phyloP scores from a whole-genome alignment of 2,329 filamentous ascomycete genomes.

The Cryphonectria japonica region DNA sequence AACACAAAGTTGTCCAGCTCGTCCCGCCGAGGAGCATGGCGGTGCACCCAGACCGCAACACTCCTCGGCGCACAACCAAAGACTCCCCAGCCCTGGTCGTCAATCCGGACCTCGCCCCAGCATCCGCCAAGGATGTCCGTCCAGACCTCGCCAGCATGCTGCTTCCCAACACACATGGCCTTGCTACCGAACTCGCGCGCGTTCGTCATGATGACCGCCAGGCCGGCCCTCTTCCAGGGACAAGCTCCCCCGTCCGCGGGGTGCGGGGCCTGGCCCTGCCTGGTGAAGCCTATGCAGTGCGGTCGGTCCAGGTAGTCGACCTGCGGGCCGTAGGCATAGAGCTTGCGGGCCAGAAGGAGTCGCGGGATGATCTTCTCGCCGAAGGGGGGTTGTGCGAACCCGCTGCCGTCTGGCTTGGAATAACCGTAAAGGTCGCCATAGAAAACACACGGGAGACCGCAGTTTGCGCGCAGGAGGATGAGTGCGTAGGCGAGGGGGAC shows the following conservation, averaged over 20 bases:
- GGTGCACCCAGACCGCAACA: slow-evolving; percentile 65
- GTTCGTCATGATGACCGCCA: slow-evolving; percentile 62
- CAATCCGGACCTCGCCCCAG: slow-evolving; percentile 60
- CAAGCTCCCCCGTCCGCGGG: slow-evolving; percentile 40
- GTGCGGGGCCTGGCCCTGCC: slow-evolving; percentile 48
- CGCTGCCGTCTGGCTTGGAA: slow-evolving; percentile 48
- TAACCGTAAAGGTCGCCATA: slow-evolving; percentile 73
- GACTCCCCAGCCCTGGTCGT: slow-evolving; percentile 58
- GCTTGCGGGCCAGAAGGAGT: slow-evolving; percentile 63
- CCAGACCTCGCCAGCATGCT: slow-evolving; percentile 64
- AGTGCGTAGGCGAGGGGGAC: slow-evolving; percentile 70
- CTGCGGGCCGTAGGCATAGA: slow-evolving; percentile 70
- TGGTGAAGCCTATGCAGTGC: slow-evolving; percentile 63
- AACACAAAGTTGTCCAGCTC: slow-evolving; percentile 25
- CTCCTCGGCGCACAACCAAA: slow-evolving; percentile 60
- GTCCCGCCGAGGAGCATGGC: slow-evolving; percentile 22
- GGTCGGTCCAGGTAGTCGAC: slow-evolving; percentile 63
- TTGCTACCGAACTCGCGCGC: slow-evolving; percentile 48
- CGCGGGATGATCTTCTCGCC: slow-evolving; percentile 56
- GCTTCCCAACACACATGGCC: slow-evolving; percentile 63
- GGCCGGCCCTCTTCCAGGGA: slow-evolving; percentile 51
- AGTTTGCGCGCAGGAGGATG: slow-evolving; percentile 62
- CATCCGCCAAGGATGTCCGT: slow-evolving; percentile 63
- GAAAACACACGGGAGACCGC: slow-evolving; percentile 70
- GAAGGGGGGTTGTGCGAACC: slow-evolving; percentile 45